Percentiles rank a stretch among this genome's conserved stretches.
phyloP scores from a whole-genome alignment of 1,284 basidiomycete species.

The Apiotrichum laibachii region DNA sequence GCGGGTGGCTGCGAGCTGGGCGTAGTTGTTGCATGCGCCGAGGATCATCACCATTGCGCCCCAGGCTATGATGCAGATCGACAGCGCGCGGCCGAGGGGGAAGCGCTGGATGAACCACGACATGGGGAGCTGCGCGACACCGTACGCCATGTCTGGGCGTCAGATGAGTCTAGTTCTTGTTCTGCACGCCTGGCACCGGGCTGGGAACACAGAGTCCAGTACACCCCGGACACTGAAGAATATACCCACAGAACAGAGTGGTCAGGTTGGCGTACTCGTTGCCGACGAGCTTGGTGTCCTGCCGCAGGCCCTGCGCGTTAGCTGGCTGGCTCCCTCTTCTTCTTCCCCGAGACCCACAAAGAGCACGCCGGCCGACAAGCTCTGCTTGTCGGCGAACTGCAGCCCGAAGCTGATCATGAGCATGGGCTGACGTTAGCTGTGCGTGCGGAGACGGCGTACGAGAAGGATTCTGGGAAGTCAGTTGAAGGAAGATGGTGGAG shows the following conservation, averaged over 20 bases:
- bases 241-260: slow-evolving; percentile 21
- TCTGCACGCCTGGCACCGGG: too few relatives aligned
- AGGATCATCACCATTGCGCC: slow-evolving; percentile 24
- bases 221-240: too few relatives aligned
- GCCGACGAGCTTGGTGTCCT: slow-evolving; percentile 20
- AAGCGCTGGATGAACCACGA: slow-evolving; percentile 26
- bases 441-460: background rate
- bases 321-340: background rate
- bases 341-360: slow-evolving; percentile 8
- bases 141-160: slow-evolving; percentile 23
- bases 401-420: slow-evolving; percentile 14
- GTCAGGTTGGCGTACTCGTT: slow-evolving; percentile 24
- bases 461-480: background rate
- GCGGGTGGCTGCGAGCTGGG: slow-evolving; percentile 25
- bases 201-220: too few relatives aligned
- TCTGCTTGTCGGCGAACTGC: slow-evolving; percentile 23
- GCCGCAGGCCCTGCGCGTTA: slow-evolving; percentile 12
- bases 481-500: too few relatives aligned
- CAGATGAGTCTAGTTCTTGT: background rate
- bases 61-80: slow-evolving; percentile 21
- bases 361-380: slow-evolving; percentile 23
- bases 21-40: slow-evolving; percentile 30
- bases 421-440: slow-evolving; percentile 4
- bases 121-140: slow-evolving; percentile 28
- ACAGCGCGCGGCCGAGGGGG: slow-evolving; percentile 27